Conservation (phyloP, 257 asterid species). For the Rauvolfia tetraphylla region DNA sequence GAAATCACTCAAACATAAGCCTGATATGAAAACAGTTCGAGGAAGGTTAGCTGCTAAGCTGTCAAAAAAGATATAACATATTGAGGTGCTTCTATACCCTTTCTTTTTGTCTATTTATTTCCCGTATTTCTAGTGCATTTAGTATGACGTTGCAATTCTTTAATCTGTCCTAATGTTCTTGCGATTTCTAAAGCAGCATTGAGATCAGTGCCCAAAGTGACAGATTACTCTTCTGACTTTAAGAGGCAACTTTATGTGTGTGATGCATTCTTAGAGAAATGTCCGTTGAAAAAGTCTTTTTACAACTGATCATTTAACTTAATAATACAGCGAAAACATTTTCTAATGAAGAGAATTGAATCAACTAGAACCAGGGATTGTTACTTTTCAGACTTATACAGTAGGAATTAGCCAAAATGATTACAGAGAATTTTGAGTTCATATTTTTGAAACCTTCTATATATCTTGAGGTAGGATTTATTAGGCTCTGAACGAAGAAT, state of each 20-base stretch:
- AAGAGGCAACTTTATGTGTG: not conserved
- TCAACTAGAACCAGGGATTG: not conserved
- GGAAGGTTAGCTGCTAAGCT: conserved; percentile 69
- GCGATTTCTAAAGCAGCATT: not conserved
- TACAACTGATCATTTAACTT: not conserved
- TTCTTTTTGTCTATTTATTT: not conserved
- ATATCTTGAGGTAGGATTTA: not conserved
- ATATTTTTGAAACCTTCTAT: not conserved
- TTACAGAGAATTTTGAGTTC: not conserved
- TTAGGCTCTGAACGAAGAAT: not conserved
- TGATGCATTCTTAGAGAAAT: not conserved
- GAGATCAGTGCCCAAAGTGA: not conserved
- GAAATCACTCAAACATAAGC: conserved; percentile 28
- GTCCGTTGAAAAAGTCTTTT: not conserved
- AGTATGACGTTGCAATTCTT: not conserved
- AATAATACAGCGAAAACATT: not conserved
- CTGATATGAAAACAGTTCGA: conserved; percentile 49
- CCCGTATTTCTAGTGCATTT: not conserved
- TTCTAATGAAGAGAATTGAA: not conserved
- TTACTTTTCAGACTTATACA: not conserved
- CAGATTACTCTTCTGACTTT: not conserved
- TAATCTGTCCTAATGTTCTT: not conserved
- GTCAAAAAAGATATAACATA: conserved; percentile 29
- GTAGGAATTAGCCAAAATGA: not conserved
- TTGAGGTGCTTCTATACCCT: not conserved